Percentiles rank a stretch among this genome's conserved stretches.
Evolutionary conservation across 495 filamentous ascomycete genomes (phyloP).

Genomic region (Tuber aestivum): DNA sequence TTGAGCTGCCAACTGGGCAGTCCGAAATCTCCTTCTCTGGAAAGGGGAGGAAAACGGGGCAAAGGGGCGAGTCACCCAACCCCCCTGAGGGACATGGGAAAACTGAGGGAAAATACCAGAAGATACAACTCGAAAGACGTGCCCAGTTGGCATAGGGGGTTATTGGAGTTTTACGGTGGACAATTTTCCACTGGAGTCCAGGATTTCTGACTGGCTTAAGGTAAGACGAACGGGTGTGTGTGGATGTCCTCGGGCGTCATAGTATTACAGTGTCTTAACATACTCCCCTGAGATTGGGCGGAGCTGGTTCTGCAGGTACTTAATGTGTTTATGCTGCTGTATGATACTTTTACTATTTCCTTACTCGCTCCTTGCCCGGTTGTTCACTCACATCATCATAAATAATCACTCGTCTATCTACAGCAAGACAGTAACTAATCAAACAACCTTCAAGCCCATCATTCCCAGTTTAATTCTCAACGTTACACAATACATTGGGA

Average conservation of each 20-base stretch:
- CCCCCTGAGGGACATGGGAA: background rate
- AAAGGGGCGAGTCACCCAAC: too few species aligned
- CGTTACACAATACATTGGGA: too few species aligned
- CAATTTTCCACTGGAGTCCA: background rate
- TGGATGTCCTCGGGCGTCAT: background rate
- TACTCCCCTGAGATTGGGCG: too few species aligned
- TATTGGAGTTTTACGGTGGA: background rate
- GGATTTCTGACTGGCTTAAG: background rate
- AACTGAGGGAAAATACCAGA: too few species aligned
- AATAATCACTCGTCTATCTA: background rate
- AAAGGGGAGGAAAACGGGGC: background rate
- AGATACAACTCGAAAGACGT: background rate
- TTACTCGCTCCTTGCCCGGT: background rate
- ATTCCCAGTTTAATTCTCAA: too few species aligned
- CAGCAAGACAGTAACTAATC: too few species aligned
- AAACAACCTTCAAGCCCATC: too few species aligned
- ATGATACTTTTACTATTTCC: background rate
- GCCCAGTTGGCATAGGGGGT: background rate
- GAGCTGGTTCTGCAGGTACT: too few species aligned
- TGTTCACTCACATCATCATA: background rate
- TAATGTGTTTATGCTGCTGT: background rate
- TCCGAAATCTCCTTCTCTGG: background rate
- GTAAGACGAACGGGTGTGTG: background rate
- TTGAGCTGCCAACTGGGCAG: background rate
- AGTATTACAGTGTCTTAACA: background rate